These are phyloP conservation scores for Citrus mangshanensis DNA, from an alignment of 345 rosid species.

Conservation along the genomic window DNA sequence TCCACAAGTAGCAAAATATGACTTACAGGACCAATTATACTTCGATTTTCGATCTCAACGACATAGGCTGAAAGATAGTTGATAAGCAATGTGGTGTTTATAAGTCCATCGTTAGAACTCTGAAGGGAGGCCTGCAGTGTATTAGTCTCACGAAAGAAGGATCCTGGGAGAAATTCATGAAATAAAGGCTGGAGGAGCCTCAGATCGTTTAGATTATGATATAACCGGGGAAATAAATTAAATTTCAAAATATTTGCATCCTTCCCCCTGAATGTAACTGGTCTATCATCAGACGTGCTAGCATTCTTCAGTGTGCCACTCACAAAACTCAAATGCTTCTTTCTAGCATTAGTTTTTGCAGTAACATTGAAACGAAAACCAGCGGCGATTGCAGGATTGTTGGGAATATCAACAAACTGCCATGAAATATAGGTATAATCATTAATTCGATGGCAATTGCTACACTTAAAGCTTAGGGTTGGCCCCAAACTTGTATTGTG, in stretches of 20 bases:
- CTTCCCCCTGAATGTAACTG: conserved; percentile 79
- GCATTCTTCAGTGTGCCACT: conserved; percentile 72
- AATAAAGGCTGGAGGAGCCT: conserved; percentile 86
- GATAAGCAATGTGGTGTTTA: conserved; percentile 77
- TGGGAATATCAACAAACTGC: conserved; percentile 85
- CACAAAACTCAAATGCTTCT: conserved; percentile 69
- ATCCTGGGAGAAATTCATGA: conserved; percentile 86
- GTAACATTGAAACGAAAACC: conserved; percentile 85
- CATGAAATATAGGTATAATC: conserved; percentile 77
- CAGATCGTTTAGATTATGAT: conserved; percentile 61
- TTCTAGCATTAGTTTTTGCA: conserved; percentile 40
- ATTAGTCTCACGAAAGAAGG: conserved; percentile 45
- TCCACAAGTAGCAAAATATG: conserved; percentile 8
- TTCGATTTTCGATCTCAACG: conserved; percentile 71
- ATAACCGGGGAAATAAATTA: conserved; percentile 75
- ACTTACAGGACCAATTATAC: conserved; percentile 79
- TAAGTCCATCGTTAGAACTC: conserved; percentile 56
- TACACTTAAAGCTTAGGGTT: conserved; percentile 67
- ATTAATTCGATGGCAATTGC: conserved; percentile 43
- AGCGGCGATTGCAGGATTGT: conserved; percentile 76
- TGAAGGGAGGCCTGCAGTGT: conserved; percentile 76
- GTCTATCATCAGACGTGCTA: conserved; percentile 53
- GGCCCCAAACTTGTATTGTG: conserved; percentile 75
- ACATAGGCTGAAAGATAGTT: conserved; percentile 79
- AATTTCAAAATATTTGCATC: conserved; percentile 66